phyloP scores from a whole-genome alignment of 805 yeast species.

The Ogataea trehaloabstinens region DNA sequence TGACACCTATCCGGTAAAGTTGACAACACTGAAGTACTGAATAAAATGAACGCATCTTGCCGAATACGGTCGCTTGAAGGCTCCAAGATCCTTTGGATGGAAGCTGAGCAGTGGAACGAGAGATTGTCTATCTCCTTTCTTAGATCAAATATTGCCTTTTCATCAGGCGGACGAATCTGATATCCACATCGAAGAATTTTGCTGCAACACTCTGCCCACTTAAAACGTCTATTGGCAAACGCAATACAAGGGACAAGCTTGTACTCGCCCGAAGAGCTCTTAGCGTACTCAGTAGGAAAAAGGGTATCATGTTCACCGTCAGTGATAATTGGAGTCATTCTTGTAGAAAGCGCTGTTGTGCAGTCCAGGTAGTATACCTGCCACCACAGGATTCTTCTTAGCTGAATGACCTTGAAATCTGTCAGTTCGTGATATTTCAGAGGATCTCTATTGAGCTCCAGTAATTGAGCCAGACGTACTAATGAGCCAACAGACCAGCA shows the following conservation, averaged over 20 bases:
- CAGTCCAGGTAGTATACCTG: conserved; percentile 60
- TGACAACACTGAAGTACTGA: conserved; percentile 18
- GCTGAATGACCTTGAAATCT: conserved; percentile 47
- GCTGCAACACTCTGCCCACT: conserved; percentile 32
- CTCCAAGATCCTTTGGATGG: conserved; percentile 21
- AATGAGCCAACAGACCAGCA: conserved; percentile 52
- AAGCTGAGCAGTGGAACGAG: conserved; percentile 18
- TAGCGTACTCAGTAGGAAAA: conserved; percentile 45
- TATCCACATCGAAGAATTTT: conserved; percentile 15
- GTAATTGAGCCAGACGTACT: conserved; percentile 53
- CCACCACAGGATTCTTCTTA: conserved; percentile 65
- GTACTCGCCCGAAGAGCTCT: conserved; percentile 26
- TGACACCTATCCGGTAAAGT: conserved; percentile 22
- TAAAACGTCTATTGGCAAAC: conserved; percentile 52
- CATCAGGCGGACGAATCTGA: conserved; percentile 5
- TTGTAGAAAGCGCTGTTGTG: conserved; percentile 52
- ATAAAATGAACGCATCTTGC: conserved; percentile 17
- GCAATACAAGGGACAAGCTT: conserved; percentile 44
- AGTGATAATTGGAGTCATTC: conserved; percentile 52
- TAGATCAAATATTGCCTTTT: neutral
- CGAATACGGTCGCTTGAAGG: conserved; percentile 15
- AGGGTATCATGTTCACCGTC: conserved; percentile 55
- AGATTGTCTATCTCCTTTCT: conserved; percentile 19
- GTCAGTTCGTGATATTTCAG: conserved; percentile 47
- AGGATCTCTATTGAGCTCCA: conserved; percentile 61